These are phyloP conservation scores for Helotiales sp. DNA, from an alignment of 2,329 filamentous ascomycete species.

Conservation along the genomic window DNA sequence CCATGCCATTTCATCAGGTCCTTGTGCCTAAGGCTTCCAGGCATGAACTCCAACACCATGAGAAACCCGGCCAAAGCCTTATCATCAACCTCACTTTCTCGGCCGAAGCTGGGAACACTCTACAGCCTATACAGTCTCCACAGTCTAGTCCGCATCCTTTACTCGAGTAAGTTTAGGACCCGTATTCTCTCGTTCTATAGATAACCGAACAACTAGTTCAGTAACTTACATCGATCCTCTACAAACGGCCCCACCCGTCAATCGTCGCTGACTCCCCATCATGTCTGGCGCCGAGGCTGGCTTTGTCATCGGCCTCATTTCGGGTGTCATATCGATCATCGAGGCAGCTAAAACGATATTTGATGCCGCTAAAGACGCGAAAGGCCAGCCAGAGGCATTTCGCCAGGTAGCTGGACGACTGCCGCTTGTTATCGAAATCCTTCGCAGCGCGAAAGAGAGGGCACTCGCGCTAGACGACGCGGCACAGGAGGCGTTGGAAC, in stretches of 20 bases:
- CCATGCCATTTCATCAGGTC: no score
- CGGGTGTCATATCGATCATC: constrained; percentile 23
- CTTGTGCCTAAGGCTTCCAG: no score
- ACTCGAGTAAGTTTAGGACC: constrained; percentile 5
- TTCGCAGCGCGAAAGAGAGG: constrained; percentile 14
- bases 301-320: constrained; percentile 21
- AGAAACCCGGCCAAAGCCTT: constrained; percentile 3
- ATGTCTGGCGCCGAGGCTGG: constrained; percentile 22
- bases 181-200: background rate
- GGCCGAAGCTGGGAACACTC: constrained; percentile 4
- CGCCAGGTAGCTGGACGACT: constrained; percentile 24
- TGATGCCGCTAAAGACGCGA: constrained; percentile 24
- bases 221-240: background rate
- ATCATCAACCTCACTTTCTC: background rate
- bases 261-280: constrained; percentile 6
- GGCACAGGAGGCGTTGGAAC: constrained; percentile 14
- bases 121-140: constrained; percentile 2
- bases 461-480: constrained; percentile 19
- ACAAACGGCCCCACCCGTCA: background rate
- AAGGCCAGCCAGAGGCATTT: constrained; percentile 26
- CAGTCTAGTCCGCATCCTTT: background rate
- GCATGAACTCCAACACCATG: no score
- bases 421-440: constrained; percentile 20
- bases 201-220: background rate
- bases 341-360: constrained; percentile 22